phyloP scores from a whole-genome alignment of 345 rosid species.

The Microcos paniculata region DNA sequence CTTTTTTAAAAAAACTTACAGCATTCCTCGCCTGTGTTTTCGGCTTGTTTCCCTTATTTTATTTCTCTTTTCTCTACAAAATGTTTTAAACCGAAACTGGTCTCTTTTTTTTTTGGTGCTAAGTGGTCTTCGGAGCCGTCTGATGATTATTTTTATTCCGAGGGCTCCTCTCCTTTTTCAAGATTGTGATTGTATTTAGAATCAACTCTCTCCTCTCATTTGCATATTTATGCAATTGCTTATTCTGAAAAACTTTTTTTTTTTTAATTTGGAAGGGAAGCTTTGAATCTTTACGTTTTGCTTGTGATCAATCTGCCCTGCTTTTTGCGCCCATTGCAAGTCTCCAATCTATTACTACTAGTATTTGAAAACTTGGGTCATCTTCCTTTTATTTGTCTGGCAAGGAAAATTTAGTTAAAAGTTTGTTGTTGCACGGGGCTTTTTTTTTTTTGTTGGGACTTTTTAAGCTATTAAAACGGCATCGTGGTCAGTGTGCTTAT shows the following conservation, averaged over 20 bases:
- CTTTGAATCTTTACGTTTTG: not conserved
- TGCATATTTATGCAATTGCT: too few relatives aligned
- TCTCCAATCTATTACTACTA: not conserved
- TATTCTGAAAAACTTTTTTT: not conserved
- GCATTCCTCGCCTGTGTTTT: not conserved
- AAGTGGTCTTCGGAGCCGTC: too few relatives aligned
- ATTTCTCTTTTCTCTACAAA: not conserved
- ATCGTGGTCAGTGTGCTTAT: not conserved
- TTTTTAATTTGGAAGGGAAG: not conserved
- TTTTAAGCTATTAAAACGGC: not conserved
- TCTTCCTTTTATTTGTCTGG: not conserved
- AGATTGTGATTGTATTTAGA: too few relatives aligned
- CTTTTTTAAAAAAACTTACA: not conserved
- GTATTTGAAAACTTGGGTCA: not conserved
- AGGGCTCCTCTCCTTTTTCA: not conserved
- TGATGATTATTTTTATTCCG: too few relatives aligned
- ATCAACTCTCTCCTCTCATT: not conserved
- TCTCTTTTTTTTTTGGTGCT: not conserved
- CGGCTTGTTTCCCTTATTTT: not conserved
- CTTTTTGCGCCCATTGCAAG: not conserved
- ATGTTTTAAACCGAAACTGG: not conserved
- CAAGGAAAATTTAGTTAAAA: not conserved
- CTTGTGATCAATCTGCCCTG: not conserved
- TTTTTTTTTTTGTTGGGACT: not conserved
- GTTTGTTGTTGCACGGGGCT: not conserved